phyloP scores from a whole-genome alignment of 352 stramenopile species.

The Lagenidium sp. region DNA sequence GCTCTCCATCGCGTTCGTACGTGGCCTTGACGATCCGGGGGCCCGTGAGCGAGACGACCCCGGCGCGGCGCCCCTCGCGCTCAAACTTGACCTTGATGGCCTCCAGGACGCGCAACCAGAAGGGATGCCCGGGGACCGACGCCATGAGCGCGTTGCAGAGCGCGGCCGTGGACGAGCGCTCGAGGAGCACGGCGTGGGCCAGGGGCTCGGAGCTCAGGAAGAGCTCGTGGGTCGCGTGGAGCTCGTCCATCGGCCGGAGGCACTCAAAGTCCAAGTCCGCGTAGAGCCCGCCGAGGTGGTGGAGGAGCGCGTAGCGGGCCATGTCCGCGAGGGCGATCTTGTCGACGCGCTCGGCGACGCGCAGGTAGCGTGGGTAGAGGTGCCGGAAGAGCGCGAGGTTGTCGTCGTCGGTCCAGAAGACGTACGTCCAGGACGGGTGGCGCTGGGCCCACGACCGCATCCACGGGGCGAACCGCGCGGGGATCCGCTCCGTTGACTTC shows the following conservation, averaged over 20 bases:
- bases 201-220: constrained; percentile 41
- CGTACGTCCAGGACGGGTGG: constrained; percentile 38
- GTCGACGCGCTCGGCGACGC: constrained; percentile 22
- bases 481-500: constrained; percentile 29
- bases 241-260: constrained; percentile 21
- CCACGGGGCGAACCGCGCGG: constrained; percentile 36
- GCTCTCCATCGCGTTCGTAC: constrained; percentile 9
- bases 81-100: constrained; percentile 34
- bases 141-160: constrained; percentile 58
- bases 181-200: constrained; percentile 34
- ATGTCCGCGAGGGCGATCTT: constrained; percentile 47
- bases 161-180: constrained; percentile 15
- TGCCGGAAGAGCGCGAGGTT: constrained; percentile 37
- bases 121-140: constrained; percentile 30
- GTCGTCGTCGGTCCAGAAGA: constrained; percentile 51
- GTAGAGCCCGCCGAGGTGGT: constrained; percentile 40
- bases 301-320: constrained; percentile 40
- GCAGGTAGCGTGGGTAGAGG: constrained; percentile 33
- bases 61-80: constrained; percentile 9
- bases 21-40: constrained; percentile 37
- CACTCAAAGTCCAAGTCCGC: constrained; percentile 49
- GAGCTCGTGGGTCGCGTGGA: constrained; percentile 19
- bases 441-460: constrained; percentile 36
- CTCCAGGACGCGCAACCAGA: constrained; percentile 41
- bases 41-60: constrained; percentile 34